Percentiles rank a stretch among this genome's conserved stretches.
These are phyloP conservation scores for Ophiosphaerella narmari DNA, from an alignment of 2,329 filamentous ascomycete genomes.

Conservation along the genomic window DNA sequence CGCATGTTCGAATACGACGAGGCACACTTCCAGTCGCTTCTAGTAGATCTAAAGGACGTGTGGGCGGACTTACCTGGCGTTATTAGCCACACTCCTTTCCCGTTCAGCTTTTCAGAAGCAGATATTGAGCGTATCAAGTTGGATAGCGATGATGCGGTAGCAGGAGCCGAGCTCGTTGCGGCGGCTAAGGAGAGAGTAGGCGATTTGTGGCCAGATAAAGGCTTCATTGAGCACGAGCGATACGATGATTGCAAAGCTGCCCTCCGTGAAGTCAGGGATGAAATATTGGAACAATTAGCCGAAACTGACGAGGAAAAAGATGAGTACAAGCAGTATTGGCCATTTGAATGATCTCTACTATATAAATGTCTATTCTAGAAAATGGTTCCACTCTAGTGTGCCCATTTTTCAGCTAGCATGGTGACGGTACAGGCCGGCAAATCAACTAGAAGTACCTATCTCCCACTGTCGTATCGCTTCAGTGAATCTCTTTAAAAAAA, in stretches of 20 bases:
- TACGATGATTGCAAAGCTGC: slow-evolving; percentile 9
- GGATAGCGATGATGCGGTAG: slow-evolving; percentile 9
- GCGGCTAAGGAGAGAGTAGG: slow-evolving; percentile 5
- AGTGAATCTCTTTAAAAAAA: too few relatives aligned
- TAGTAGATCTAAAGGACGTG: slow-evolving; percentile 10
- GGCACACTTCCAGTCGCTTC: slow-evolving; percentile 12
- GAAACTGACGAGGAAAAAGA: background rate
- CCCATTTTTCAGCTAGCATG: too few relatives aligned
- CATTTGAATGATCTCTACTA: too few relatives aligned
- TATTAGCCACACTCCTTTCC: background rate
- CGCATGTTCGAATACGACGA: slow-evolving; percentile 15
- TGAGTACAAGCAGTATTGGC: too few relatives aligned
- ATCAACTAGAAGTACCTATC: too few relatives aligned
- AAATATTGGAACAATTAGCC: slow-evolving; percentile 8
- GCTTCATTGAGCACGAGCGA: slow-evolving; percentile 8
- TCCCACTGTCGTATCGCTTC: too few relatives aligned
- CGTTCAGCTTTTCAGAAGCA: slow-evolving; percentile 11
- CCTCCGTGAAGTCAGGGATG: slow-evolving; percentile 4
- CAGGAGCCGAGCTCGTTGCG: slow-evolving; percentile 8
- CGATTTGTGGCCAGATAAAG: slow-evolving; percentile 12
- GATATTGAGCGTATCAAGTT: slow-evolving; percentile 11
- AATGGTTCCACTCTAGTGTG: too few relatives aligned
- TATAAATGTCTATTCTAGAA: too few relatives aligned
- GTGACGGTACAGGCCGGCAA: too few relatives aligned
- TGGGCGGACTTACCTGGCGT: slow-evolving; percentile 7